Evolutionary conservation across 140 eudicot genomes (phyloP).

Genomic region (Erigeron philadelphicus): DNA sequence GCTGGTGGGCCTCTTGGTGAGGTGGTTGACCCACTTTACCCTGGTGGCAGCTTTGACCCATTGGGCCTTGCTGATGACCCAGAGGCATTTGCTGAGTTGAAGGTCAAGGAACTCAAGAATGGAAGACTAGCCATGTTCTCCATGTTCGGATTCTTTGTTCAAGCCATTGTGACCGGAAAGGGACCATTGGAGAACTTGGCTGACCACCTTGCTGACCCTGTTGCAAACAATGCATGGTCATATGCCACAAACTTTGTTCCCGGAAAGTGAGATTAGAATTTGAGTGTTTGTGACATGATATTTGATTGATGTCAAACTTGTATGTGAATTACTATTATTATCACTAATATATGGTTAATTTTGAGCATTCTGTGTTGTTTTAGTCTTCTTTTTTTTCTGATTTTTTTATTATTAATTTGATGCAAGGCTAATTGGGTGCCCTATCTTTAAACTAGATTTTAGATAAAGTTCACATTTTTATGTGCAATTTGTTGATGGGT

Average conservation of each 20-base stretch:
- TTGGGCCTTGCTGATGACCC: constrained; percentile 60
- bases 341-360: no score
- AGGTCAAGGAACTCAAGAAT: constrained; percentile 52
- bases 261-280: constrained; percentile 36
- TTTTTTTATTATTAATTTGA: no score
- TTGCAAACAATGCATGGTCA: constrained; percentile 54
- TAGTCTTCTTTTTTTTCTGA: no score
- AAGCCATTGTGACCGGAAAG: constrained; percentile 53
- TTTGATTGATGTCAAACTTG: no score
- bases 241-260: constrained; percentile 53
- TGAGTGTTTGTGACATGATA: no score
- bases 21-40: constrained; percentile 54
- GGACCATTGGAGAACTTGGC: constrained; percentile 51
- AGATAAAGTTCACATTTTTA: no score
- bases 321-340: no score
- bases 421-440: no score
- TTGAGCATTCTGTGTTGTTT: no score
- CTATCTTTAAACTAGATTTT: no score
- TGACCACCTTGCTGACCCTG: constrained; percentile 54
- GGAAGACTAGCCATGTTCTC: constrained; percentile 60
- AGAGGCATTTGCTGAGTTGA: constrained; percentile 54
- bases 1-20: constrained; percentile 68
- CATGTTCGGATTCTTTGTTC: constrained; percentile 56
- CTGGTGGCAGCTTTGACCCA: constrained; percentile 56
- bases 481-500: not conserved